Evolutionary conservation across 2,329 filamentous ascomycete species (phyloP).

Genomic region (Fusarium camptoceras): DNA sequence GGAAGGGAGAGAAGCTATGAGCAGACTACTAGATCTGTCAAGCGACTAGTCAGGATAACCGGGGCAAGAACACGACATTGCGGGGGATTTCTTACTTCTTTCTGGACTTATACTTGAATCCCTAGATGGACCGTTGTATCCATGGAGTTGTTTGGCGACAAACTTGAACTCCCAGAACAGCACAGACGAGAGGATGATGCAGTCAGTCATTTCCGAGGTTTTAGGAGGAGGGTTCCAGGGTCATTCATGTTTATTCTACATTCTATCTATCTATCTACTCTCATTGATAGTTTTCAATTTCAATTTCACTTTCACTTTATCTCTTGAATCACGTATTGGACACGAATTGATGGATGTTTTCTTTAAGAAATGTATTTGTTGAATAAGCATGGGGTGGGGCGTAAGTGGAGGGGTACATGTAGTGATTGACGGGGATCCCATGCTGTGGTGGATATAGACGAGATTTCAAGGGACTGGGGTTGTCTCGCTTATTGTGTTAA

Average conservation of each 20-base stretch:
- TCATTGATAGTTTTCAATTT: conserved; percentile 31
- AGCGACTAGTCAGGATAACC: neutral
- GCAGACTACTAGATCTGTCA: conserved; percentile 10
- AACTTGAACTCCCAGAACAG: conserved; percentile 33
- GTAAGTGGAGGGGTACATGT: conserved; percentile 20
- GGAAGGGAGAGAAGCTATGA: conserved; percentile 43
- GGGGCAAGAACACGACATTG: conserved; percentile 3
- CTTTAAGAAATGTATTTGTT: conserved; percentile 8
- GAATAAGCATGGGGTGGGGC: conserved; percentile 26
- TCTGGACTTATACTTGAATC: conserved; percentile 23
- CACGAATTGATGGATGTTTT: conserved; percentile 2
- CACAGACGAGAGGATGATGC: conserved; percentile 40
- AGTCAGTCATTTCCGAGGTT: conserved; percentile 40
- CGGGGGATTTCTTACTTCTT: conserved; percentile 16
- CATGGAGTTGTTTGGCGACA: conserved; percentile 33
- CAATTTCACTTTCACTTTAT: conserved; percentile 16
- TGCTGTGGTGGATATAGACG: conserved; percentile 9
- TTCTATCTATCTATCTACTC: conserved; percentile 20
- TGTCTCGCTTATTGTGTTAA: conserved; percentile 1
- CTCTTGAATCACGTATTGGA: conserved; percentile 6
- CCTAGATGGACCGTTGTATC: conserved; percentile 39
- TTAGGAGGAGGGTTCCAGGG: neutral
- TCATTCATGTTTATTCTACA: conserved; percentile 20
- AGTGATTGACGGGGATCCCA: conserved; percentile 31
- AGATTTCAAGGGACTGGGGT: conserved; percentile 29